Percentiles rank a stretch among this genome's conserved stretches.
Evolutionary conservation across 192 early-diverging fungal species (phyloP).

Genomic region (Radiomyces spectabilis): DNA sequence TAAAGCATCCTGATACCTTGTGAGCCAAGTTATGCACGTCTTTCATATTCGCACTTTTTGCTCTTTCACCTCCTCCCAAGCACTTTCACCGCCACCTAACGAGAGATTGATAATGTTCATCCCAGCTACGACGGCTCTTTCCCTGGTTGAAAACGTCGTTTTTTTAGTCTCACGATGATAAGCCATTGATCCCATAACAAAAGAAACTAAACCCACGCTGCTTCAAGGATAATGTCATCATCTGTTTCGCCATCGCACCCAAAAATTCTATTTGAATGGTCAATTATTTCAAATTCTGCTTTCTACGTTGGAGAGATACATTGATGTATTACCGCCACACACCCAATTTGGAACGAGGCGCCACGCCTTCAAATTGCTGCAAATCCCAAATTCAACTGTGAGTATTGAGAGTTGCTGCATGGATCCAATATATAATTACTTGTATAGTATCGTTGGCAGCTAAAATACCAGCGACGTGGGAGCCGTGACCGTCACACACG

Average conservation of each 20-base stretch:
- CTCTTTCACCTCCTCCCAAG: constrained; percentile 45
- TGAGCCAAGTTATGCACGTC: too few species aligned
- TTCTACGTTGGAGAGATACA: neutral
- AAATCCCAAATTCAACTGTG: constrained; percentile 9
- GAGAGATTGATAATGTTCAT: constrained; percentile 82
- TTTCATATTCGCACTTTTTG: too few species aligned
- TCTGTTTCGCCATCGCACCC: constrained; percentile 63
- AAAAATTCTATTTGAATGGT: constrained; percentile 67
- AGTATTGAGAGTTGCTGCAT: neutral
- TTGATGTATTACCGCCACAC: constrained; percentile 50
- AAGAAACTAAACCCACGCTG: constrained; percentile 4
- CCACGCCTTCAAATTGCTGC: constrained; percentile 47
- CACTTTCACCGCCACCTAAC: constrained; percentile 55
- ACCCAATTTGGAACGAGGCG: constrained; percentile 56
- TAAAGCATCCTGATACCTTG: constrained; percentile 6
- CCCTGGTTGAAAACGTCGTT: too few species aligned
- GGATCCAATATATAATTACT: neutral
- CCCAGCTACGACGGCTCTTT: constrained; percentile 20
- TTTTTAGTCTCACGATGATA: too few species aligned
- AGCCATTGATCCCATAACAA: too few species aligned
- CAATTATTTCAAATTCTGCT: too few species aligned
- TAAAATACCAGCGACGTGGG: constrained; percentile 56
- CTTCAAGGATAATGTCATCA: constrained; percentile 56
- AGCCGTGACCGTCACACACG: constrained; percentile 50
- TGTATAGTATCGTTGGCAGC: constrained; percentile 20